A percentile compares a stretch with the other conserved stretches of the same genome.
Conservation (phyloP, 371 early-diverging fungal species). For the Sporodiniella umbellata region DNA sequence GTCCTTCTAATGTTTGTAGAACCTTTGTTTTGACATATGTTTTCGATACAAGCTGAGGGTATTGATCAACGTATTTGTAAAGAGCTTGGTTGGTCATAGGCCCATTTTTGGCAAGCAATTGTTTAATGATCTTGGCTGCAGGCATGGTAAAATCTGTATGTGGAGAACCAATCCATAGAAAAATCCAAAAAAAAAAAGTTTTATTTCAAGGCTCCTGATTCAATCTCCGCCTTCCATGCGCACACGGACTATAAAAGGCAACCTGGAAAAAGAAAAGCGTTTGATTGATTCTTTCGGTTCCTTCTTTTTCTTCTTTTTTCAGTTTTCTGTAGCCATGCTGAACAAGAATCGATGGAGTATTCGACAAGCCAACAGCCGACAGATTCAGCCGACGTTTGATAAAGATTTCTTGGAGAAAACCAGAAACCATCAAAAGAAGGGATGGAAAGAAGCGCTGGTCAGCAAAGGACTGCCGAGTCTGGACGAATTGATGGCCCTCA, state of each 20-base stretch:
- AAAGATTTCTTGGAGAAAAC: conserved; percentile 28
- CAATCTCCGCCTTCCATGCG: too few species aligned
- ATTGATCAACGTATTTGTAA: conserved; percentile 17
- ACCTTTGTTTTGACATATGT: conserved; percentile 33
- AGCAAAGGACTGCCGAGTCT: conserved; percentile 46
- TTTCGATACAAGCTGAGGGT: conserved; percentile 26
- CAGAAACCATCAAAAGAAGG: conserved; percentile 36
- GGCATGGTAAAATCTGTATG: conserved; percentile 9
- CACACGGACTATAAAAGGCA: too few species aligned
- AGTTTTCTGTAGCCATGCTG: not conserved
- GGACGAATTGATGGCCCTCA: conserved; percentile 43
- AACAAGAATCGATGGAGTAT: conserved; percentile 38
- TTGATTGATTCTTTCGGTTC: too few species aligned
- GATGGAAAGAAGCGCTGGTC: too few species aligned
- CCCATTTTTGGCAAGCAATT: conserved; percentile 36
- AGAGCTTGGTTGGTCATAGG: conserved; percentile 35
- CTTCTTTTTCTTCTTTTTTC: not conserved
- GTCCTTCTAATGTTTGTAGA: conserved; percentile 22
- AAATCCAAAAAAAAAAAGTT: not conserved
- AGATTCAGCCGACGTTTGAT: too few species aligned
- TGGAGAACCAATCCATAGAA: too few species aligned
- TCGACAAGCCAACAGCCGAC: conserved; percentile 46
- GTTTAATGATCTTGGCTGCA: conserved; percentile 32
- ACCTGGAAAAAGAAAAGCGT: too few species aligned
- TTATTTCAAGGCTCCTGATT: not conserved